These are phyloP conservation scores for Astragalus glycyphyllos DNA, from an alignment of 306 rosid genomes.

Conservation along the genomic window DNA sequence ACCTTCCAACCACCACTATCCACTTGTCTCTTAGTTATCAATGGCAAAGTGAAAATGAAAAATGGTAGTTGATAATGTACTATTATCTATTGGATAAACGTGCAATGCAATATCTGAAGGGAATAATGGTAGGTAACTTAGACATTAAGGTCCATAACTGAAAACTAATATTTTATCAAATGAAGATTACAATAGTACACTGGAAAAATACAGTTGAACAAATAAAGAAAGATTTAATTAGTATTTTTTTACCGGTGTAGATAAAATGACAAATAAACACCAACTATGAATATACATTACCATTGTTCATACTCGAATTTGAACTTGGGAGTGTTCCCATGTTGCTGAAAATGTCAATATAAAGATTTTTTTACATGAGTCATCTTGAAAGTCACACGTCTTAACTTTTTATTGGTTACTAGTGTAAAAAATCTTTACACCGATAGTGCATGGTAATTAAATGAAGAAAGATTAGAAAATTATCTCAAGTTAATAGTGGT, in stretches of 20 bases:
- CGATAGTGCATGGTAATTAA: too few species aligned
- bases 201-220: neutral
- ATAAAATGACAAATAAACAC: too few species aligned
- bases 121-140: constrained; percentile 29
- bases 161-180: constrained; percentile 33
- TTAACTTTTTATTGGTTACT: too few species aligned
- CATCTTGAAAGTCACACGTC: too few species aligned
- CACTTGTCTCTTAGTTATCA: constrained; percentile 33
- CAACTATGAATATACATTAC: too few species aligned
- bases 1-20: constrained; percentile 44
- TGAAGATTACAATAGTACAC: constrained; percentile 22
- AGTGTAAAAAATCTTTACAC: too few species aligned
- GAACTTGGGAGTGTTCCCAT: too few species aligned
- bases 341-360: too few species aligned
- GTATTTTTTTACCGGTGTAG: too few species aligned
- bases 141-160: constrained; percentile 20
- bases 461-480: neutral
- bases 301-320: too few species aligned
- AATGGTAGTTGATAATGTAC: constrained; percentile 4
- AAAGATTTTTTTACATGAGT: too few species aligned
- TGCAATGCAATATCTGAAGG: constrained; percentile 29
- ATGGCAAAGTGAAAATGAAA: constrained; percentile 38
- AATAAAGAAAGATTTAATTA: too few species aligned
- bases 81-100: constrained; percentile 15
- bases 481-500: constrained; percentile 15